A percentile compares a stretch with the other conserved stretches of the same genome.
Conservation (phyloP, 805 yeast genomes). For the Kregervanrija fluxuum region DNA sequence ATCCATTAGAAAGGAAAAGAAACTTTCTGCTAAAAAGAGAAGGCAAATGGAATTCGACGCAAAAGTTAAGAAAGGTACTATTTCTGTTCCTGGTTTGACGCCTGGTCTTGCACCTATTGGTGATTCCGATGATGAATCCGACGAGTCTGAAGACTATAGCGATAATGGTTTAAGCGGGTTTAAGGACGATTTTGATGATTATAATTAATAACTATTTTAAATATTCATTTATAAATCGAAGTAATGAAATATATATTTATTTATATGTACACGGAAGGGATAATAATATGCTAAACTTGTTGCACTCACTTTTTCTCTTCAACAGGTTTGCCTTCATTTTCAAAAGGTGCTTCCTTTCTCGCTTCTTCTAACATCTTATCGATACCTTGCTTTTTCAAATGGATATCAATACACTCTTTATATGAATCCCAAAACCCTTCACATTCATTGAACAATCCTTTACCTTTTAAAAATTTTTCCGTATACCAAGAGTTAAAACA, state of each 20-base stretch:
- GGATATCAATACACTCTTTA: conserved; percentile 75
- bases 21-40: conserved; percentile 10
- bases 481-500: conserved; percentile 96
- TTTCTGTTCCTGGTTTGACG: conserved; percentile 58
- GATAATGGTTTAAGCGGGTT: conserved; percentile 3
- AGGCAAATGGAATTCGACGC: conserved; percentile 30
- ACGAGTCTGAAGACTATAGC: conserved; percentile 15
- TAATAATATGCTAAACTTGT: not conserved
- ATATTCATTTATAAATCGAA: not conserved
- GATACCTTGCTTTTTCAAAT: conserved; percentile 66
- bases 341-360: conserved; percentile 83
- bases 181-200: conserved; percentile 27
- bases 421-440: conserved; percentile 83
- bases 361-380: conserved; percentile 83
- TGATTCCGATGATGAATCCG: conserved; percentile 42
- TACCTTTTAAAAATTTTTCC: conserved; percentile 67
- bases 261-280: conserved; percentile 1
- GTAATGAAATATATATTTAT: conserved; percentile 1
- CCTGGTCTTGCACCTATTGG: conserved; percentile 87
- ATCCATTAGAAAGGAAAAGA: conserved; percentile 22
- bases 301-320: conserved; percentile 1
- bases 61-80: conserved; percentile 36
- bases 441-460: conserved; percentile 74
- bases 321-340: conserved; percentile 47
- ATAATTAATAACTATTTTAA: conserved; percentile 11